Conservation (phyloP, 306 rosid species). For the Rubus idaeus region DNA sequence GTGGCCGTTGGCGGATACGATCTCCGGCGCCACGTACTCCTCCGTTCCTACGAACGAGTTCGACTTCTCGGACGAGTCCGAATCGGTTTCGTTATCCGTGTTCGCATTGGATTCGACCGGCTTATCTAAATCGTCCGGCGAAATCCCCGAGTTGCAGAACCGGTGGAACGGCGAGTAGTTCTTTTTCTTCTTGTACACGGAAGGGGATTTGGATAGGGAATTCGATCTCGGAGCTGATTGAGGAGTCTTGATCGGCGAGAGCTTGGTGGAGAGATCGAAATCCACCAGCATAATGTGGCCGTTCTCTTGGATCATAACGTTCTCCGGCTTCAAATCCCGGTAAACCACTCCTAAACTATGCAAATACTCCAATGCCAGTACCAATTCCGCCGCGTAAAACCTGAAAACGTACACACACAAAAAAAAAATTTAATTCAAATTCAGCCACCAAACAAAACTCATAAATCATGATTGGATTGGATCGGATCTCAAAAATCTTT, state of each 20-base stretch:
- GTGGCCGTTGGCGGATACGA: slow-evolving; percentile 68
- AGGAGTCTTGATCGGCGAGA: slow-evolving; percentile 35
- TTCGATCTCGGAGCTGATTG: slow-evolving; percentile 11
- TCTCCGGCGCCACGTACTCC: slow-evolving; percentile 94
- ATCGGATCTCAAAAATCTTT: neutral
- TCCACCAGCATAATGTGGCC: slow-evolving; percentile 96
- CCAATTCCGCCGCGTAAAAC: slow-evolving; percentile 89
- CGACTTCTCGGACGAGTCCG: slow-evolving; percentile 60
- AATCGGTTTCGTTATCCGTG: slow-evolving; percentile 11
- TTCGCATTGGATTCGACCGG: neutral
- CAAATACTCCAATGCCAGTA: slow-evolving; percentile 70
- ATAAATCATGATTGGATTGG: neutral
- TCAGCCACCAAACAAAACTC: neutral
- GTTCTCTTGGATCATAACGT: slow-evolving; percentile 72
- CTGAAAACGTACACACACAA: slow-evolving; percentile 27
- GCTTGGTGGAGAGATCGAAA: slow-evolving; percentile 77
- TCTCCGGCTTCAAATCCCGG: slow-evolving; percentile 93
- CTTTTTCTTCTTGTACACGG: slow-evolving; percentile 19
- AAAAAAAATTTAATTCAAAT: neutral
- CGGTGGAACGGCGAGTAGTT: slow-evolving; percentile 30
- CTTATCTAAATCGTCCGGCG: slow-evolving; percentile 23
- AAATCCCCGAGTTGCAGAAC: slow-evolving; percentile 37
- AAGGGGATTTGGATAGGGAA: slow-evolving; percentile 10
- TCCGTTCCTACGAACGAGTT: slow-evolving; percentile 96
- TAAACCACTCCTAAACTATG: slow-evolving; percentile 76